phyloP scores from a whole-genome alignment of 345 rosid species.

The Lepidium sativum region DNA sequence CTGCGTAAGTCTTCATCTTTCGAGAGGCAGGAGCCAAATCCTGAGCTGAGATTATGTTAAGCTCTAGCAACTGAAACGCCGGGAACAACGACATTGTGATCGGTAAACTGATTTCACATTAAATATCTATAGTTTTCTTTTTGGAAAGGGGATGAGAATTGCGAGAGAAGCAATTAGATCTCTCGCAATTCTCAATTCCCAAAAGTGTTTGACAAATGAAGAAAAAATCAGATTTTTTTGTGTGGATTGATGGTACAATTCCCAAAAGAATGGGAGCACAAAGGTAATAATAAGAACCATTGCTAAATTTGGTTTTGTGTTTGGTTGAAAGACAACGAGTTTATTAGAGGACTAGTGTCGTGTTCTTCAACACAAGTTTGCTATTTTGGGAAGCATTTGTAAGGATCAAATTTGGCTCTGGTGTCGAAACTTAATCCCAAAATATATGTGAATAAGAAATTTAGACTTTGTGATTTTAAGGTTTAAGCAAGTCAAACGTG shows the following conservation, averaged over 20 bases:
- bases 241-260: conserved; percentile 3
- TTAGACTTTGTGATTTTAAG: neutral
- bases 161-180: conserved; percentile 1
- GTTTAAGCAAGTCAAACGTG: neutral
- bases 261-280: neutral
- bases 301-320: conserved; percentile 5
- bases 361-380: neutral
- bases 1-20: conserved; percentile 68
- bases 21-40: conserved; percentile 54
- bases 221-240: neutral
- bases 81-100: conserved; percentile 33
- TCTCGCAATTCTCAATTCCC: conserved; percentile 8
- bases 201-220: neutral
- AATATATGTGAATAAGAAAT: neutral
- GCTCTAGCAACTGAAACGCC: conserved; percentile 70
- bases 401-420: neutral
- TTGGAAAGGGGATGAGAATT: neutral
- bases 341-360: neutral
- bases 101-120: neutral
- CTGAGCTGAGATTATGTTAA: conserved; percentile 78
- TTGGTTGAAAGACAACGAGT: conserved; percentile 7
- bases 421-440: neutral
- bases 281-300: conserved; percentile 1
- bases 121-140: neutral
- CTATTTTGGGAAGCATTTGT: neutral